These are phyloP conservation scores for Colletotrichum graminicola DNA, from an alignment of 2,329 filamentous ascomycete genomes.

Conservation along the genomic window DNA sequence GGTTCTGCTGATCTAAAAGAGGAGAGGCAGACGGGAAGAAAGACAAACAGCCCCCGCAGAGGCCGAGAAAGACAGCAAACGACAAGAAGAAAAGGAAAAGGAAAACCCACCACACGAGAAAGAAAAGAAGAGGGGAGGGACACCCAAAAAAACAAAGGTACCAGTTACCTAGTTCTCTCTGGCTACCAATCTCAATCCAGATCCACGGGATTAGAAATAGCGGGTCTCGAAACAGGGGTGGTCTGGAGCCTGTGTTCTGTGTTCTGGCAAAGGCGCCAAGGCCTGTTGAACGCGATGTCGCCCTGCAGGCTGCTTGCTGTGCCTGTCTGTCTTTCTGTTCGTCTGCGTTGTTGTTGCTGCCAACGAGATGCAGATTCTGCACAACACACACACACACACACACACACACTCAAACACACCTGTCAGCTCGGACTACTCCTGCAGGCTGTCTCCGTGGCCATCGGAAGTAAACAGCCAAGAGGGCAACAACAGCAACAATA, in stretches of 20 bases:
- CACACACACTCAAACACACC: not conserved
- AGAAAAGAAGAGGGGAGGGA: not conserved
- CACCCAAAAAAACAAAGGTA: not conserved
- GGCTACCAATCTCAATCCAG: slow-evolving; percentile 32
- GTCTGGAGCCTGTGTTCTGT: slow-evolving; percentile 8
- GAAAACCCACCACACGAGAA: not conserved
- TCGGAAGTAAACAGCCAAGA: not conserved
- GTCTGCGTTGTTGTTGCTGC: not conserved
- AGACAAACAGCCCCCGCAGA: not conserved
- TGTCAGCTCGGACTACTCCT: slow-evolving; percentile 14
- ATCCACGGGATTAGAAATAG: slow-evolving; percentile 25
- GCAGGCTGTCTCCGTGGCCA: not conserved
- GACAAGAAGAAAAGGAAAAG: not conserved
- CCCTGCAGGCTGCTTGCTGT: no score
- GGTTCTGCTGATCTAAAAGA: not conserved
- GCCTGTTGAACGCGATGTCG: not conserved
- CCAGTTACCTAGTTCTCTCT: not conserved
- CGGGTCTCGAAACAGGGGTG: not conserved
- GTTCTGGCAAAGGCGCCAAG: not conserved
- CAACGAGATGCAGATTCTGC: not conserved
- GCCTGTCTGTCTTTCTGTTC: not conserved
- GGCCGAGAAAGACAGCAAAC: not conserved
- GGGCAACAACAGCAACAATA: not conserved
- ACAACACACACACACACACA: slow-evolving; percentile 1
- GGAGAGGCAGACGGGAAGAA: not conserved